These are phyloP conservation scores for Xylaria longipes DNA, from an alignment of 495 filamentous ascomycete species.

Conservation along the genomic window DNA sequence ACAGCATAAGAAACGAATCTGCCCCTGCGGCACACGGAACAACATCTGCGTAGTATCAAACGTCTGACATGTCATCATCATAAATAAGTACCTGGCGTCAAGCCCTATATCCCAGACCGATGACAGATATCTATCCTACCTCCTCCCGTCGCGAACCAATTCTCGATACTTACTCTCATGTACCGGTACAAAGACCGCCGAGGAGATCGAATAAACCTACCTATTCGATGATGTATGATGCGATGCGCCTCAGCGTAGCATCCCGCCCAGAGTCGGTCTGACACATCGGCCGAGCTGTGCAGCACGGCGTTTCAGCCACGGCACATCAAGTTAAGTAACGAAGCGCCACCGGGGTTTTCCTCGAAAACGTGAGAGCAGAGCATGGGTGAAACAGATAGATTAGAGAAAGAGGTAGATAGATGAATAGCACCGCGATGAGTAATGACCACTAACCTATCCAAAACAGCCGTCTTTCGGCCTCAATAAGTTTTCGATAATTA, in stretches of 20 bases:
- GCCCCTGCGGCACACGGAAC: constrained; percentile 2
- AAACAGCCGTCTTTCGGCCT: not conserved
- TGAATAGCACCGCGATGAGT: not conserved
- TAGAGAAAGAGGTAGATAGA: not conserved
- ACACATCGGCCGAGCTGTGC: not conserved
- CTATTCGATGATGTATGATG: not conserved
- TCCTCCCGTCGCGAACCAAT: not conserved
- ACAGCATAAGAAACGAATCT: not conserved
- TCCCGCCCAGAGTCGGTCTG: not conserved
- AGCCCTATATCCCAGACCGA: not conserved
- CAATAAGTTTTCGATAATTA: not conserved
- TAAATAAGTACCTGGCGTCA: constrained; percentile 1
- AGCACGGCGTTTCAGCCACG: not conserved
- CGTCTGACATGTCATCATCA: constrained; percentile 6
- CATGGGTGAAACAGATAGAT: not conserved
- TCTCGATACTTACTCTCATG: not conserved
- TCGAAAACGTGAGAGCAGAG: not conserved
- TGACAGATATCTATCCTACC: not conserved
- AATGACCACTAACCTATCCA: not conserved
- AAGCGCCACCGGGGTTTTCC: not conserved
- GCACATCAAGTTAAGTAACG: not conserved
- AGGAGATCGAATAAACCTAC: not conserved
- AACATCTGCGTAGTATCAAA: not conserved
- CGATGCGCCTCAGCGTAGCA: constrained; percentile 11
- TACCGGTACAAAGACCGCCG: not conserved